Base-by-base conservation (phyloP, 176 grass and related monocot genomes). In the Aegilops tauschii region DNA sequence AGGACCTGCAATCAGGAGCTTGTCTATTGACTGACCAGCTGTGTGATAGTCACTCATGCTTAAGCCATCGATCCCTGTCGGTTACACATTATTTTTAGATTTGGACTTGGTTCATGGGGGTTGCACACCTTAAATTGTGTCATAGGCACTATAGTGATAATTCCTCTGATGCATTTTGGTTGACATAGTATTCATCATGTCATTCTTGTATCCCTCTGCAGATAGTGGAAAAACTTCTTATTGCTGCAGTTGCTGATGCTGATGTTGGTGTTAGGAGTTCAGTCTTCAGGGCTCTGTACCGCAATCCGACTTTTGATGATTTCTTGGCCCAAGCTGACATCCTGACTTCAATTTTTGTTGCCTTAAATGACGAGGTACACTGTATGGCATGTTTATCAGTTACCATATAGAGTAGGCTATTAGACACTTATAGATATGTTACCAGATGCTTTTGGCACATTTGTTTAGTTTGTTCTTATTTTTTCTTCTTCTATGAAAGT, bases 341-440 rank as follows among this genome's bases (percentile, higher is more conserved):
- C 85, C 89, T 98, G 87, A 96, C 92, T 91, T 98, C 97, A 77
- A 96, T 96, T 85, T 98, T 98, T 93, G 87, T 98, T 77, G 97
- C 92, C 87, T 89, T 98, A 47, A 96, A 98, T 87, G 97, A 98
- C 12, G 93, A 98, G 97, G 97, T 98, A 93, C 6, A 79, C 23
- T 28, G 47, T 84, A 44, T 23, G 65, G 12, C 42, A 80, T 84
- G 47, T 68, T 76, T 74, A 29, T 76, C 44, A 76, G 17, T 69
- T 87, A 80, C 58, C 32, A 45, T 73, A 75, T 77, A 66, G 44
- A 47, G 21, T 84, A 28, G 36, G 20, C 61, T 12, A 21, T 68
- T 68, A 47, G 42, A 77, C 20, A 79, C n/a, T 73, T 71, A 76
- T 71, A 68, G 28, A 76, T 69, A 18, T 84, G 32, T 72, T 82